phyloP scores from a whole-genome alignment of 179 eudicot species.

The Heliamphora pulchella region DNA sequence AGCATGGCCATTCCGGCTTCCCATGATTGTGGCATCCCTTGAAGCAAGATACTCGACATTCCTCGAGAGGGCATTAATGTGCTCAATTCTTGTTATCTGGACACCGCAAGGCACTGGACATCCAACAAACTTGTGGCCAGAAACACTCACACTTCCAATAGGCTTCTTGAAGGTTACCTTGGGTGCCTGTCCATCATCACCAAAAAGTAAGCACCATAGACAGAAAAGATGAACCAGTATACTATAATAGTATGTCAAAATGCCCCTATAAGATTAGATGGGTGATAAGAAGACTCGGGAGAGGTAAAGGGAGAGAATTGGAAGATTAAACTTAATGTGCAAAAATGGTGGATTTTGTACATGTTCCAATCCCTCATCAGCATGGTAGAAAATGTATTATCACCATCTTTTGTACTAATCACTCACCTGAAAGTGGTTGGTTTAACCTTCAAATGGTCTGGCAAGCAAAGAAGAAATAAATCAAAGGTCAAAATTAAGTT shows the following conservation, averaged over 20 bases:
- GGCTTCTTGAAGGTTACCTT: constrained; percentile 81
- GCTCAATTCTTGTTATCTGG: constrained; percentile 65
- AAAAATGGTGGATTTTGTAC: not conserved
- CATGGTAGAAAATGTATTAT: not conserved
- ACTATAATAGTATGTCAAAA: not conserved
- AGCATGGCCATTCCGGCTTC: constrained; percentile 86
- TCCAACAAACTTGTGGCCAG: constrained; percentile 84
- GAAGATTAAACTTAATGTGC: not conserved
- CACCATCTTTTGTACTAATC: not conserved
- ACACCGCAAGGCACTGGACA: constrained; percentile 94
- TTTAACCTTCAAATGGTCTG: not conserved
- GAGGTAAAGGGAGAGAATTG: too few relatives aligned
- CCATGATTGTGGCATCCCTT: constrained; percentile 87
- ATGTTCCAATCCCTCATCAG: not conserved
- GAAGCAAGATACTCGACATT: constrained; percentile 81
- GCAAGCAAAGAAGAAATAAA: not conserved
- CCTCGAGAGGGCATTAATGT: constrained; percentile 63
- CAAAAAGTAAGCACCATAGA: constrained; percentile 6
- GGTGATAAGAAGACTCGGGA: not conserved
- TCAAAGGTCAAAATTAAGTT: not conserved
- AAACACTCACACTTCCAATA: constrained; percentile 81
- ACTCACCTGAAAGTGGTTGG: not conserved
- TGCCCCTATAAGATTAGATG: not conserved
- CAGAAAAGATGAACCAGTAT: not conserved
- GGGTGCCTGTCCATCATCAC: constrained; percentile 49